These are phyloP conservation scores for Cercospora janseana DNA, from an alignment of 2,329 filamentous ascomycete genomes.

Conservation along the genomic window DNA sequence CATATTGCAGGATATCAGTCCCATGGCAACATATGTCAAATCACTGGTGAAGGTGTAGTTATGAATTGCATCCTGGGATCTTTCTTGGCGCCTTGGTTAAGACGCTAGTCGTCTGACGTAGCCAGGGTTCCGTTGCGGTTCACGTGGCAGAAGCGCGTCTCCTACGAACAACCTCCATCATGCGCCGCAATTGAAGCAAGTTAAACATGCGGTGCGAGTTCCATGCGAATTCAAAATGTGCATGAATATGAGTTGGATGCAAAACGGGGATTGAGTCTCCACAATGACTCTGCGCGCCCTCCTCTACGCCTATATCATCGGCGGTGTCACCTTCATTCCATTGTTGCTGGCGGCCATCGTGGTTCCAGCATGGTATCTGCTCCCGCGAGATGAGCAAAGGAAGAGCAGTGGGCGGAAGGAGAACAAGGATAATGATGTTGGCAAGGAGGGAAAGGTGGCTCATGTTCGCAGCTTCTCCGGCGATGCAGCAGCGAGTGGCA, in stretches of 20 bases:
- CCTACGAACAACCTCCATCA: background rate
- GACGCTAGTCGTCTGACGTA: slow-evolving; percentile 1
- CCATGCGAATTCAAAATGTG: too few species aligned
- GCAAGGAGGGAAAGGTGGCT: slow-evolving; percentile 13
- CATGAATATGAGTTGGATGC: too few species aligned
- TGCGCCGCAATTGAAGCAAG: background rate
- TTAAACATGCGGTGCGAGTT: too few species aligned
- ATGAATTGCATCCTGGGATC: background rate
- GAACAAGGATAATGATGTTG: slow-evolving; percentile 14
- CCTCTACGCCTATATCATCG: slow-evolving; percentile 75
- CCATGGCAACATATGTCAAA: too few species aligned
- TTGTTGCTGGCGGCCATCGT: slow-evolving; percentile 62
- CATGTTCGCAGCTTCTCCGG: slow-evolving; percentile 9
- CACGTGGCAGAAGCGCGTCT: slow-evolving; percentile 8
- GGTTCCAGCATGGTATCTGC: slow-evolving; percentile 65
- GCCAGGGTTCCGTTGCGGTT: slow-evolving; percentile 5
- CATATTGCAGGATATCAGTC: too few species aligned
- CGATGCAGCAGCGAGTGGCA: slow-evolving; percentile 32
- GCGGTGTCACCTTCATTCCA: slow-evolving; percentile 84
- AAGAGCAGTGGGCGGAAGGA: slow-evolving; percentile 4
- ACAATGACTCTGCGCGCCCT: slow-evolving; percentile 52
- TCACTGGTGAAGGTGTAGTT: background rate
- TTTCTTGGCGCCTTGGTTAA: background rate
- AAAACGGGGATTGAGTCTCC: slow-evolving; percentile 3
- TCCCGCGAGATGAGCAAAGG: slow-evolving; percentile 37